phyloP scores from a whole-genome alignment of 1,139 yeast genomes.

The Scheffersomyces segobiensis region DNA sequence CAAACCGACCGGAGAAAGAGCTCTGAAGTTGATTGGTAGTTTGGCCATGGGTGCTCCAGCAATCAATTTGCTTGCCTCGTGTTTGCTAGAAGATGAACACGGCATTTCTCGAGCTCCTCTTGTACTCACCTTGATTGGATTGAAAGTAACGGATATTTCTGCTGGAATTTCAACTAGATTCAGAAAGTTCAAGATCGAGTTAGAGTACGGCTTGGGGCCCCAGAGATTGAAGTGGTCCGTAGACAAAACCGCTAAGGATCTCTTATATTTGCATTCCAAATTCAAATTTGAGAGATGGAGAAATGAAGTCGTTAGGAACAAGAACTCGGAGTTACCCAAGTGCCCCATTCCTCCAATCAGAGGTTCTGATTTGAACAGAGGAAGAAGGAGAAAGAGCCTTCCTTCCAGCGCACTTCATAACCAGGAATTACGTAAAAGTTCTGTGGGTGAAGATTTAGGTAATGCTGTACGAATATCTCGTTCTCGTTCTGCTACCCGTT shows the following conservation, averaged over 20 bases:
- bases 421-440: not conserved
- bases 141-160: conserved; percentile 59
- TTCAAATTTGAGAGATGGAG: conserved; percentile 54
- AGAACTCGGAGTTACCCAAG: conserved; percentile 39
- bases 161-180: conserved; percentile 43
- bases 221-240: conserved; percentile 81
- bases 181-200: conserved; percentile 61
- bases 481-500: not conserved
- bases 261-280: conserved; percentile 65
- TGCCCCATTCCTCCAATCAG: conserved; percentile 37
- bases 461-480: not conserved
- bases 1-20: conserved; percentile 46
- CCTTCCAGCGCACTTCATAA: not conserved
- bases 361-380: conserved; percentile 11
- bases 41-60: conserved; percentile 78
- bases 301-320: conserved; percentile 31
- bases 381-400: not conserved
- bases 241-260: conserved; percentile 69
- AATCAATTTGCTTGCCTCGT: conserved; percentile 72
- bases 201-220: conserved; percentile 89
- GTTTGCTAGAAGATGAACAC: conserved; percentile 74
- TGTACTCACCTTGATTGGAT: conserved; percentile 68
- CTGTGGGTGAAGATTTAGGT: not conserved
- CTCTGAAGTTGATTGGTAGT: conserved; percentile 63
- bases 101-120: conserved; percentile 82